These are phyloP conservation scores for Penicillium ucsense DNA, from an alignment of 495 filamentous ascomycete genomes.

Conservation along the genomic window DNA sequence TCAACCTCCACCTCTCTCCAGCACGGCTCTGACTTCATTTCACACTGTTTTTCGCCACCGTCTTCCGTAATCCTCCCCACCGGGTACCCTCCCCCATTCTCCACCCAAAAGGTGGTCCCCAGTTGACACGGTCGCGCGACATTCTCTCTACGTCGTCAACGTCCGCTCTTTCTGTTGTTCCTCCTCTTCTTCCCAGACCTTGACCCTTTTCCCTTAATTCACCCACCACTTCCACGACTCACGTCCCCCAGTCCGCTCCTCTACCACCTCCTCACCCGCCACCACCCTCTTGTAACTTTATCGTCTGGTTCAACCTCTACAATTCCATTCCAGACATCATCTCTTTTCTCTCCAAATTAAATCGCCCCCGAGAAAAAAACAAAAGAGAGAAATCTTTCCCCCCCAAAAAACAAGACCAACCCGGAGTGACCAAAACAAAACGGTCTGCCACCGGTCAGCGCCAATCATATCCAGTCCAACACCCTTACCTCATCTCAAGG, in stretches of 20 bases:
- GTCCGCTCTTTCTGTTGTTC: constrained; percentile 14
- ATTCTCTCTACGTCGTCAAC: constrained; percentile 9
- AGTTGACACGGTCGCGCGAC: constrained; percentile 17
- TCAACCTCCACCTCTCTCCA: neutral
- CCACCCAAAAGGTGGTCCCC: neutral
- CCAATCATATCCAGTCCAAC: neutral
- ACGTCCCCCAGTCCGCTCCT: neutral
- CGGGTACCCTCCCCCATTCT: constrained; percentile 1
- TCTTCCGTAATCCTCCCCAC: constrained; percentile 9
- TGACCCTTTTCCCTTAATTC: neutral
- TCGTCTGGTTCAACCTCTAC: neutral
- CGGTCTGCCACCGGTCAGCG: too few relatives aligned
- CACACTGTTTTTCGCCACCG: constrained; percentile 14
- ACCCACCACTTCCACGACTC: neutral
- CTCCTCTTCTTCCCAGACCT: neutral
- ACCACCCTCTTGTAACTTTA: neutral
- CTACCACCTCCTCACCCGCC: neutral
- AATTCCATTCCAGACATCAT: too few relatives aligned
- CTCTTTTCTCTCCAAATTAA: neutral
- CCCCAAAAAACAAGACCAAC: neutral
- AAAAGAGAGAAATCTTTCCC: neutral
- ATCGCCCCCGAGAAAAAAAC: neutral
- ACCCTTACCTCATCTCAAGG: neutral
- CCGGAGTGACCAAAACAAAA: neutral
- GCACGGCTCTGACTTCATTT: neutral